Conservation (phyloP, 257 asterid genomes). For the Galeopsis tetrahit region DNA sequence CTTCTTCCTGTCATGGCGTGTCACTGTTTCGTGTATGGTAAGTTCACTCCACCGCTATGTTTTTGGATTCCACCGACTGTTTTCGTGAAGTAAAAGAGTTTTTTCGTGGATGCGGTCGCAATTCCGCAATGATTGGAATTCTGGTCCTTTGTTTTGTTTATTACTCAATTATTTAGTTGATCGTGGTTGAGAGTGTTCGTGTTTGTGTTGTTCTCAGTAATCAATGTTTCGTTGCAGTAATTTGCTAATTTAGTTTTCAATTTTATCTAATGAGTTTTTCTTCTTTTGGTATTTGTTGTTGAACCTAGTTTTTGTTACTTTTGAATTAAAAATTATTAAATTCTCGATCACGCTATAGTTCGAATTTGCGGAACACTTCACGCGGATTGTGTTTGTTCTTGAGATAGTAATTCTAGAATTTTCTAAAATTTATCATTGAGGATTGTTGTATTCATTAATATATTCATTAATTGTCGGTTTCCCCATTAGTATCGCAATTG, state of each 20-base stretch:
- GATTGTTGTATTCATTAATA: constrained; percentile 3
- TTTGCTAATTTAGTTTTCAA: constrained; percentile 10
- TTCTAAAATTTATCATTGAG: neutral
- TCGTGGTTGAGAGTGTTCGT: constrained; percentile 10
- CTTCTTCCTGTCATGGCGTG: constrained; percentile 39
- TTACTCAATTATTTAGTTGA: neutral
- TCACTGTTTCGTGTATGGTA: constrained; percentile 32
- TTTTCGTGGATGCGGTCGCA: constrained; percentile 13
- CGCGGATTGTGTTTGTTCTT: constrained; percentile 24
- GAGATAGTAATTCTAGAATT: constrained; percentile 20
- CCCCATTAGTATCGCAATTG: neutral
- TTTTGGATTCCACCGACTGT: constrained; percentile 18
- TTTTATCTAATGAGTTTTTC: constrained; percentile 13
- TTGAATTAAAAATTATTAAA: neutral
- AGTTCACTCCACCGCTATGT: constrained; percentile 38
- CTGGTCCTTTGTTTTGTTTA: neutral
- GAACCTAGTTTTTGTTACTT: neutral
- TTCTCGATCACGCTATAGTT: neutral
- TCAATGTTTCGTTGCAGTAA: constrained; percentile 5
- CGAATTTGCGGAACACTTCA: neutral
- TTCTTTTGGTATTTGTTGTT: constrained; percentile 18
- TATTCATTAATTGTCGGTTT: neutral
- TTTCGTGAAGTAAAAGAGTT: neutral
- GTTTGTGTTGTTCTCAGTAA: constrained; percentile 10
- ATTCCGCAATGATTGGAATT: constrained; percentile 21